A percentile compares a stretch with the other conserved stretches of the same genome.
Evolutionary conservation across 139 green algal genomes (phyloP).

Genomic region (Chlamydomonas applanata): DNA sequence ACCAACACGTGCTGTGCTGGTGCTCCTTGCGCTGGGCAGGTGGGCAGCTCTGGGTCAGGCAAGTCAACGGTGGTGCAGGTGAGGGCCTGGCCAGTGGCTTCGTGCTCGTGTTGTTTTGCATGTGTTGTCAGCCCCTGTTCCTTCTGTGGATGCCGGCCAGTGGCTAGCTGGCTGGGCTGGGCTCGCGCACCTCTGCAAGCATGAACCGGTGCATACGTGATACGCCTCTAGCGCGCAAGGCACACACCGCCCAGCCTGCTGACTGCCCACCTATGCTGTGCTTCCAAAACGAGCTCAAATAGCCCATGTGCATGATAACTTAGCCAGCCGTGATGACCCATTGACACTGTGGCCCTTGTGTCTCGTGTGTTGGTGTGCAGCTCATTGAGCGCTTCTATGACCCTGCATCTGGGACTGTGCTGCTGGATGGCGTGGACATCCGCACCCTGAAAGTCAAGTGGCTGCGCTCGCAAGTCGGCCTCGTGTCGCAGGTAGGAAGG

Average conservation of each 20-base stretch:
- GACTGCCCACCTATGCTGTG: no score
- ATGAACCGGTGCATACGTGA: background rate
- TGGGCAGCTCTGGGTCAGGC: conserved; percentile 9
- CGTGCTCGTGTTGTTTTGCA: background rate
- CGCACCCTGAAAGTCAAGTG: conserved; percentile 64
- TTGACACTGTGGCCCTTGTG: no score
- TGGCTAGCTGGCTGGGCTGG: no score
- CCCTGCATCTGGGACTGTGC: conserved; percentile 46
- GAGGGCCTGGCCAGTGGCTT: background rate
- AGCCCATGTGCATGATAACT: no score
- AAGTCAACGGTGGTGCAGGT: conserved; percentile 28
- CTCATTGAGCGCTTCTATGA: conserved; percentile 95
- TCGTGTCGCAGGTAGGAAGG: no score
- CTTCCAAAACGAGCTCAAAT: no score
- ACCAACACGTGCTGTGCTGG: no score
- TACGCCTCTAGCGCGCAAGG: background rate
- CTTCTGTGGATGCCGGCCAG: background rate
- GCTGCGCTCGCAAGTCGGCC: conserved; percentile 68
- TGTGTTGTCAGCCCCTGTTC: background rate
- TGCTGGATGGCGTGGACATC: conserved; percentile 84
- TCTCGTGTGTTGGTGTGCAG: conserved; percentile 67
- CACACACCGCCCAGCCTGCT: conserved; percentile 39
- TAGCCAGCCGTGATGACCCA: no score
- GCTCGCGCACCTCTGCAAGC: no score
- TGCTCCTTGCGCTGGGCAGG: background rate